A percentile compares a stretch with the other conserved stretches of the same genome.
Conservation (phyloP, 2,329 filamentous ascomycete genomes). For the Ceratocystis colombiana region DNA sequence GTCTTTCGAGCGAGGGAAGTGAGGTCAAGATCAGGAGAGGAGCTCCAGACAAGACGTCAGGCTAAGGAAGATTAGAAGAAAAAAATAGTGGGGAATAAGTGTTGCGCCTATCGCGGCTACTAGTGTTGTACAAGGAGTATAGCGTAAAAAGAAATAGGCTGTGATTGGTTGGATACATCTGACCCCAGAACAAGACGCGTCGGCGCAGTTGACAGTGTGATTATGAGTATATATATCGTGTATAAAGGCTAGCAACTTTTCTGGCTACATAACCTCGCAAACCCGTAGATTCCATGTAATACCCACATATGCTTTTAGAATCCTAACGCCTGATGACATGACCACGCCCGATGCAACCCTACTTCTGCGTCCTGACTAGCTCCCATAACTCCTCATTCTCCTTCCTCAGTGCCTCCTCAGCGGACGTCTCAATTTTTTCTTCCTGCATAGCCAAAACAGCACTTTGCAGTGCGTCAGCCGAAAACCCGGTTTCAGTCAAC, state of each 20-base stretch:
- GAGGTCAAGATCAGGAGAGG: background rate
- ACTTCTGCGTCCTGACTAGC: constrained; percentile 34
- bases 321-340: background rate
- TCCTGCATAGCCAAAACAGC: constrained; percentile 35
- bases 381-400: constrained; percentile 36
- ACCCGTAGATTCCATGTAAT: background rate
- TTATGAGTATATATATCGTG: background rate
- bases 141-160: background rate
- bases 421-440: constrained; percentile 20
- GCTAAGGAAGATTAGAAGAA: background rate
- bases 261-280: background rate
- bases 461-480: constrained; percentile 39
- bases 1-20: background rate
- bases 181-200: too few species aligned
- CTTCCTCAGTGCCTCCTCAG: constrained; percentile 23
- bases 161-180: background rate
- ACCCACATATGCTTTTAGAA: background rate
- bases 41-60: constrained; percentile 12
- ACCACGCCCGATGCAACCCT: constrained; percentile 27
- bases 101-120: constrained; percentile 10
- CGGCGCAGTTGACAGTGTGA: too few species aligned
- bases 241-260: background rate
- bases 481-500: constrained; percentile 41
- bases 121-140: background rate
- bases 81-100: constrained; percentile 4